Evolutionary conservation across 768 basidiomycete species (phyloP), one percentile per base, ranked within the genome.

Genomic region (Antrodiella citrinella): DNA sequence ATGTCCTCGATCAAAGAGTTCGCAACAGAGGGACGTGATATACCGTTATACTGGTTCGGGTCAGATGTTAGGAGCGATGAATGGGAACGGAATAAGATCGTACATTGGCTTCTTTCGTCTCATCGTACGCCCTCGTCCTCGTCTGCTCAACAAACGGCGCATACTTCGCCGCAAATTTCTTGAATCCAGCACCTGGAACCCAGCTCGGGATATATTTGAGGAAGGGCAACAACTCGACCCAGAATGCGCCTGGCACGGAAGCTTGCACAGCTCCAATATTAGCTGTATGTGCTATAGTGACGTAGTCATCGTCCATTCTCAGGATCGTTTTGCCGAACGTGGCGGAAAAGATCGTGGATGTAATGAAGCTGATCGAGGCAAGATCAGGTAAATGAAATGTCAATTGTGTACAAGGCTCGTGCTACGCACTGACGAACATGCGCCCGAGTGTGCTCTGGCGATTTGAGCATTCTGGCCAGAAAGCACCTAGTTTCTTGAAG

Each of bases 361-460:
- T 18, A 25, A 44, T 24, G 9, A 41, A n/a, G 10, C 49, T 50
- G 24, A 20, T 35, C 30, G 30, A 15, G 30, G 15, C 30, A 15
- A 35, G 7, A 15, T n/a, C n/a, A n/a, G n/a, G n/a, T n/a, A n/a
- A n/a, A n/a, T n/a, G n/a, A n/a, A 35, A 15, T 35, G 15, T 35
- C 30, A 7, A 35, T 15, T 35, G 7, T 35, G 7, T 7, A 35
- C 7, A 35, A 35, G 15, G 30, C 41, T 9, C 18, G 19, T 18
- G 9, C 7, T 18, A 47, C 57, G 24, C 41, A 55, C 56, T 54
- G 51, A 26, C 53, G 50, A 30, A 54, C 38, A 50, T 52, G 47
- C 5, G 23, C 19, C 47, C 45, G 43, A 7, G 19, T 48, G 20
- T 50, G 23, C 10, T 54, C 51, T 4, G 53, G 43, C 7, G 5